Evolutionary conservation across 1,139 yeast species (phyloP).

Genomic region (Candida sojae): DNA sequence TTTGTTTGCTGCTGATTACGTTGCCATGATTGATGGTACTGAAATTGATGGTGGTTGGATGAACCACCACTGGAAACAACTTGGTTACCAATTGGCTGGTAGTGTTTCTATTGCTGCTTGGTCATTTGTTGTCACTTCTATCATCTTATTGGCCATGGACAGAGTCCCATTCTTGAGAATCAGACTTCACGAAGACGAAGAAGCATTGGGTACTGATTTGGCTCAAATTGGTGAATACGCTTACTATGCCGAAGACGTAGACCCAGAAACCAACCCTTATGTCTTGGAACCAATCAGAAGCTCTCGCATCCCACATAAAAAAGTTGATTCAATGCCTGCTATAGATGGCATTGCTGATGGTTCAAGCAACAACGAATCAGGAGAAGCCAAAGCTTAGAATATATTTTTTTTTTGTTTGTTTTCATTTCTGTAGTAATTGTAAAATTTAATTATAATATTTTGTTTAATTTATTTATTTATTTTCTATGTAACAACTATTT

Average conservation of each 20-base stretch:
- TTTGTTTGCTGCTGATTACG: constrained; percentile 89
- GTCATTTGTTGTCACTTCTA: constrained; percentile 76
- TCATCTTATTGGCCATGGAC: constrained; percentile 73
- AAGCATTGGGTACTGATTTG: constrained; percentile 83
- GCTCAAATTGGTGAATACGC: constrained; percentile 88
- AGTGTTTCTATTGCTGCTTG: constrained; percentile 72
- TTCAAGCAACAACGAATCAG: constrained; percentile 15
- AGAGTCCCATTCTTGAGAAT: constrained; percentile 78
- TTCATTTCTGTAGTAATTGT: background rate
- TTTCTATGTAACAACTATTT: constrained; percentile 3
- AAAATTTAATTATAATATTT: no score
- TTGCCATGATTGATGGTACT: constrained; percentile 74
- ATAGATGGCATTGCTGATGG: constrained; percentile 24
- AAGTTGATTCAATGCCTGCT: constrained; percentile 31
- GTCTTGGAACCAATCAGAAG: constrained; percentile 79
- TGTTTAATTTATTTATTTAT: background rate
- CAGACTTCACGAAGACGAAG: constrained; percentile 88
- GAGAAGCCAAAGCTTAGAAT: constrained; percentile 12
- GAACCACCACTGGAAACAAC: constrained; percentile 84
- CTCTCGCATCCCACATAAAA: constrained; percentile 34
- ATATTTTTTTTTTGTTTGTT: background rate
- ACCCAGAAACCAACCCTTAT: constrained; percentile 42
- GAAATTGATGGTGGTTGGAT: constrained; percentile 92
- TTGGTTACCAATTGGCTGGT: constrained; percentile 93
- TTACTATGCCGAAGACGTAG: constrained; percentile 56